Conservation (phyloP, 179 eudicot genomes). For the Spergularia azorica region DNA sequence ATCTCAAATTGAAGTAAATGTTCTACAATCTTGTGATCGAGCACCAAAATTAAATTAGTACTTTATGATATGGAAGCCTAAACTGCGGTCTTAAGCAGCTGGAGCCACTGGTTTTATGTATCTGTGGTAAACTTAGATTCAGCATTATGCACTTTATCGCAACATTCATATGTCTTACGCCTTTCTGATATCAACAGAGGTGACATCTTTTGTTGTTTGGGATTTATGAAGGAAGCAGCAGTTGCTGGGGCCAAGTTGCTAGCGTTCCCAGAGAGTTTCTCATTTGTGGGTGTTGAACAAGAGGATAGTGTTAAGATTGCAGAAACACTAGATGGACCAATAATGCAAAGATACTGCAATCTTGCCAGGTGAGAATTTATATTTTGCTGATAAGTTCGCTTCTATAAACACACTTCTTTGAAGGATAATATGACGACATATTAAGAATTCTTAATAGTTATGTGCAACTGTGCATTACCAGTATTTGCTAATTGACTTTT, state of each 20-base stretch:
- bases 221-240: constrained; percentile 67
- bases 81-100: background rate
- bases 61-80: no score
- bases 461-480: background rate
- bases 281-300: constrained; percentile 56
- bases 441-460: background rate
- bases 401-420: background rate
- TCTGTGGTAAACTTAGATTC: background rate
- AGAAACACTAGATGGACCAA: constrained; percentile 78
- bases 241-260: constrained; percentile 86
- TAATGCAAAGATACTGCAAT: constrained; percentile 70
- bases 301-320: constrained; percentile 82
- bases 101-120: background rate
- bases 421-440: background rate
- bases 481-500: background rate
- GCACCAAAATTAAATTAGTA: no score
- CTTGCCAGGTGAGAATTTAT: constrained; percentile 64
- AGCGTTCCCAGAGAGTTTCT: constrained; percentile 90
- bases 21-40: no score
- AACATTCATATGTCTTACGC: background rate
- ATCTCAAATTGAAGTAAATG: no score
- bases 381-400: no score
- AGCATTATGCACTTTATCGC: background rate
- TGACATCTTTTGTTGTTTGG: constrained; percentile 9
- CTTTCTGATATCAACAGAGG: constrained; percentile 9